Evolutionary conservation across 495 filamentous ascomycete genomes (phyloP).

Genomic region (Penicillium cinerascens): DNA sequence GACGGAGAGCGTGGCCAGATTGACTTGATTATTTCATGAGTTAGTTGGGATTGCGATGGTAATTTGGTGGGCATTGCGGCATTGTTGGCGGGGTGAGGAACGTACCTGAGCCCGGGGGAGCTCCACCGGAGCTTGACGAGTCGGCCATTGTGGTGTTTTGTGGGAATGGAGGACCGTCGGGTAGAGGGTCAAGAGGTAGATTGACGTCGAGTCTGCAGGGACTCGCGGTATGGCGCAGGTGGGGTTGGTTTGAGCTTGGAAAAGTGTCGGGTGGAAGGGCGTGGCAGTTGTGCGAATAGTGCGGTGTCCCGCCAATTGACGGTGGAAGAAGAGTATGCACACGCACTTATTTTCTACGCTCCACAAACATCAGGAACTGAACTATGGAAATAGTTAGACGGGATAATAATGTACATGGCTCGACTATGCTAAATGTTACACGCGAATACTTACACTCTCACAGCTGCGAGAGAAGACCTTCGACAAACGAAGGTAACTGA

Average conservation of each 20-base stretch:
- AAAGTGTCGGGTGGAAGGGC: conserved; percentile 6
- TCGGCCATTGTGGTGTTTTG: conserved; percentile 21
- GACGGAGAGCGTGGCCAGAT: conserved; percentile 57
- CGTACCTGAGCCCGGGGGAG: conserved; percentile 33
- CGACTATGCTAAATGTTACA: neutral
- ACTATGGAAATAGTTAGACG: neutral
- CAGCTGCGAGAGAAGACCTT: conserved; percentile 39
- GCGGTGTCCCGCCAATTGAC: no score
- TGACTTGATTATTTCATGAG: conserved; percentile 45
- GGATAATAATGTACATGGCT: neutral
- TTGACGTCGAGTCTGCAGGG: conserved; percentile 4
- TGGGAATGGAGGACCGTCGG: neutral
- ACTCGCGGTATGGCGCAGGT: conserved; percentile 19
- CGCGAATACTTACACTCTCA: conserved; percentile 11
- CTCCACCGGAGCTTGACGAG: conserved; percentile 29
- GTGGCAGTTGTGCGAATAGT: conserved; percentile 14
- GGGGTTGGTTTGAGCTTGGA: conserved; percentile 21
- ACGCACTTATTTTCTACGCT: neutral
- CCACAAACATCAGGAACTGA: neutral
- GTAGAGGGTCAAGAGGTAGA: neutral
- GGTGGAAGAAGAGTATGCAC: neutral
- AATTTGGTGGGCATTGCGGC: neutral
- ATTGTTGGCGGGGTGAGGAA: conserved; percentile 2
- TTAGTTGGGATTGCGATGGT: conserved; percentile 1
- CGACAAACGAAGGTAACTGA: conserved; percentile 34